Percentiles rank a stretch among this genome's conserved stretches.
Evolutionary conservation across 257 asterid genomes (phyloP).

Genomic region (Marsdenia floribunda): DNA sequence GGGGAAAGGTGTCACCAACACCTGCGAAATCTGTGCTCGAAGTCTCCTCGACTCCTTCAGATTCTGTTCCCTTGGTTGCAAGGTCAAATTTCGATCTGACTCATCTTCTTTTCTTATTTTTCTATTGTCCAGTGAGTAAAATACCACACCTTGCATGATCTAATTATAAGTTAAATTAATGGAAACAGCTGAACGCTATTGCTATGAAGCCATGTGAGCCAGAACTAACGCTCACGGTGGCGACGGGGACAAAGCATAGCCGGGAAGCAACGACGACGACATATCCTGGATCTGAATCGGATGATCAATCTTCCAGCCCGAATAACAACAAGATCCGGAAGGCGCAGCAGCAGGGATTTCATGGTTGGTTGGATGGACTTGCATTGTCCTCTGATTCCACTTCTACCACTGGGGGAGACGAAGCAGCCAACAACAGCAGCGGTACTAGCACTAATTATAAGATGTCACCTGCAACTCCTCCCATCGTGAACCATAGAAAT

Average conservation of each 20-base stretch:
- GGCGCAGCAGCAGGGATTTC: not conserved
- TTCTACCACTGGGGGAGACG: slow-evolving; percentile 34
- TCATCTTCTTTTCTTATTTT: too few species aligned
- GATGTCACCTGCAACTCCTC: slow-evolving; percentile 58
- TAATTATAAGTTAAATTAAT: not conserved
- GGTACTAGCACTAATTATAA: not conserved
- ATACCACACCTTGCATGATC: too few species aligned
- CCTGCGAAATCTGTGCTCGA: slow-evolving; percentile 70
- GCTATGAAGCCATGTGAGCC: slow-evolving; percentile 42
- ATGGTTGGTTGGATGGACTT: slow-evolving; percentile 4
- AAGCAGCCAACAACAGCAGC: slow-evolving; percentile 8
- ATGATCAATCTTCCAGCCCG: slow-evolving; percentile 32
- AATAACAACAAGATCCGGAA: slow-evolving; percentile 41
- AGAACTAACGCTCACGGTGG: slow-evolving; percentile 41
- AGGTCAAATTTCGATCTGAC: slow-evolving; percentile 29
- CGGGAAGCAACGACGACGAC: slow-evolving; percentile 23
- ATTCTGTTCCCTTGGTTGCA: slow-evolving; percentile 89
- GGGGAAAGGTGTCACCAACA: slow-evolving; percentile 75
- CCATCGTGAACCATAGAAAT: slow-evolving; percentile 41
- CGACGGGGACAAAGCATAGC: slow-evolving; percentile 25
- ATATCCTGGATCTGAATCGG: slow-evolving; percentile 28
- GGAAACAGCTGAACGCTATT: slow-evolving; percentile 48
- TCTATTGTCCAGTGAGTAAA: too few species aligned
- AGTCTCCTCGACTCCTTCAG: slow-evolving; percentile 72
- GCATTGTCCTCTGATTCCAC: slow-evolving; percentile 11